Conservation (phyloP, 306 rosid species). For the Rubus parviflorus region DNA sequence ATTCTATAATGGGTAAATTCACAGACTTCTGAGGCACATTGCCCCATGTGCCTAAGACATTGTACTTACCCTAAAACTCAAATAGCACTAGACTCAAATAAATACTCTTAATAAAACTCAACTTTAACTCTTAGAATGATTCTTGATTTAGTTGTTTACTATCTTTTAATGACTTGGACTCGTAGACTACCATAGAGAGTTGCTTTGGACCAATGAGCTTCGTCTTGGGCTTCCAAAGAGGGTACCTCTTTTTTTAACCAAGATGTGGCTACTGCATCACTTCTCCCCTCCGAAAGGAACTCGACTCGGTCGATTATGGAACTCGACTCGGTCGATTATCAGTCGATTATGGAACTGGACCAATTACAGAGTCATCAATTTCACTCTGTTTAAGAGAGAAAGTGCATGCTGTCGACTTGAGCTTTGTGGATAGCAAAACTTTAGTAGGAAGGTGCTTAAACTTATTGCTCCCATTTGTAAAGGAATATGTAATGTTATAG, state of each 20-base stretch:
- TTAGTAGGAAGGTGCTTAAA: neutral
- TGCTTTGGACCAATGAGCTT: slow-evolving; percentile 1
- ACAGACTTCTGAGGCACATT: slow-evolving; percentile 79
- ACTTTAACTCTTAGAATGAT: neutral
- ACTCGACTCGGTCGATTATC: neutral
- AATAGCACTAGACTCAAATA: neutral
- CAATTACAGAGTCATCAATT: neutral
- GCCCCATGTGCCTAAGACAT: slow-evolving; percentile 73
- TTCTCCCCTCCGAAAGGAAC: neutral
- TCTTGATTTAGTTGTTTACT: neutral
- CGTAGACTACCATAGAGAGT: neutral
- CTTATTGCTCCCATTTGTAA: neutral
- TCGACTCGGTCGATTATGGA: neutral
- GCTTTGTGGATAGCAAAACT: neutral
- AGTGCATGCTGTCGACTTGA: neutral
- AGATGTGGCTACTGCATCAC: neutral
- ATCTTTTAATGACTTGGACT: neutral
- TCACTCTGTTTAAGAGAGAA: neutral
- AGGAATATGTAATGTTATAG: neutral
- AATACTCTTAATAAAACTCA: neutral
- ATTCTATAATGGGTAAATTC: slow-evolving; percentile 80
- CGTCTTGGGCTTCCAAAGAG: neutral
- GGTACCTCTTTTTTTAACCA: neutral
- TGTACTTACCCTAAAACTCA: neutral
- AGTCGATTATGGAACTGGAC: neutral